Percentiles rank a stretch among this genome's conserved stretches.
Evolutionary conservation across 257 asterid genomes (phyloP).

Genomic region (Ilex asprella): DNA sequence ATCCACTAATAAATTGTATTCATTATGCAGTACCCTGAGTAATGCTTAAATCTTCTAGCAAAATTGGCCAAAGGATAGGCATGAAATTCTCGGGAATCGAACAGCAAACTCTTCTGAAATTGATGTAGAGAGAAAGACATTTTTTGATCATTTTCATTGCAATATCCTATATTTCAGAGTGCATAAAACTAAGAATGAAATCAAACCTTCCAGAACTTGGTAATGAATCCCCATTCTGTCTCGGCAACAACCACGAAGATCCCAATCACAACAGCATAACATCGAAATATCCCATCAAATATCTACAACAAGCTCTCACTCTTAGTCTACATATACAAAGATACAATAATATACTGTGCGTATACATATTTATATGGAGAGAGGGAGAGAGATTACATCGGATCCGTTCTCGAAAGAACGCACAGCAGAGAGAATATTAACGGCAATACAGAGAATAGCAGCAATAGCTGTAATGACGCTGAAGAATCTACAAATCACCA

Average conservation of each 20-base stretch:
- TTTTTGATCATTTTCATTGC: no score
- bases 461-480: conserved; percentile 63
- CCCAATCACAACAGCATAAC: conserved; percentile 79
- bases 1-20: no score
- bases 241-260: conserved; percentile 72
- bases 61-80: no score
- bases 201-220: conserved; percentile 65
- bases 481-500: conserved; percentile 64
- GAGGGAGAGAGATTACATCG: conserved; percentile 34
- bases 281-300: conserved; percentile 95
- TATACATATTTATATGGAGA: not conserved
- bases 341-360: not conserved
- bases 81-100: no score
- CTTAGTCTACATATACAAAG: not conserved
- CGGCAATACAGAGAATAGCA: conserved; percentile 74
- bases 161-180: no score
- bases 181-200: not conserved
- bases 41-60: no score
- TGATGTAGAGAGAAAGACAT: no score
- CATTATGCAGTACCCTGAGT: no score
- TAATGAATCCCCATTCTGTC: conserved; percentile 79
- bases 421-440: conserved; percentile 77
- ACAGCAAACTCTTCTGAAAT: no score
- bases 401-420: conserved; percentile 67
- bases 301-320: conserved; percentile 24